Evolutionary conservation across 139 green algal species (phyloP).

Genomic region (Auxenochlorella pyrenoidosa): DNA sequence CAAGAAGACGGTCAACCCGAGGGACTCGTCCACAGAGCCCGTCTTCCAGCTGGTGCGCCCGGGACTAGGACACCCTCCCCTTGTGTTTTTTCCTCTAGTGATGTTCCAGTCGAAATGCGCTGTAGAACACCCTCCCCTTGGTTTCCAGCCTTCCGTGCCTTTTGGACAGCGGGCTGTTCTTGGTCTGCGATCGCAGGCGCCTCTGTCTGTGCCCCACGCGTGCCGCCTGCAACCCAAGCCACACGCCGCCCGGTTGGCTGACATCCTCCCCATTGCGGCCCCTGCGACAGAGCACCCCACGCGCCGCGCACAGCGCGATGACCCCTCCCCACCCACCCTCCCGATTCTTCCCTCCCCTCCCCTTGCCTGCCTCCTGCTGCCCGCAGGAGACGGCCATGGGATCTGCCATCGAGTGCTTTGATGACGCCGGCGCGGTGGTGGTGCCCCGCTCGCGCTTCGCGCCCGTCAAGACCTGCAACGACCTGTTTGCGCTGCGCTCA

Average conservation of each 20-base stretch:
- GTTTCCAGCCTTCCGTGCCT: no score
- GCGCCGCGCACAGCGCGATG: no score
- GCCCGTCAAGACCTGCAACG: slow-evolving; percentile 94
- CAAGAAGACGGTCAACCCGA: slow-evolving; percentile 94
- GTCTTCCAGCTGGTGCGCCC: slow-evolving; percentile 86
- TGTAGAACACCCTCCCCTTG: no score
- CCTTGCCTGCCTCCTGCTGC: not conserved
- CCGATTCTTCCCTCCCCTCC: not conserved
- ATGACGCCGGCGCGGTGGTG: slow-evolving; percentile 82
- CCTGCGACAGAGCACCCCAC: no score
- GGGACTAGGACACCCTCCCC: no score
- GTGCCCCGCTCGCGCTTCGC: slow-evolving; percentile 91
- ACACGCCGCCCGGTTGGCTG: no score
- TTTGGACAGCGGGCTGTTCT: no score
- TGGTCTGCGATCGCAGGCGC: no score
- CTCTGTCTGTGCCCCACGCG: no score
- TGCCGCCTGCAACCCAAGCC: no score
- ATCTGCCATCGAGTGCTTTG: slow-evolving; percentile 92
- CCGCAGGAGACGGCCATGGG: slow-evolving; percentile 41
- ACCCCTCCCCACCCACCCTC: no score
- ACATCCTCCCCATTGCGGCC: no score
- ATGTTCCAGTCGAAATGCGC: not conserved
- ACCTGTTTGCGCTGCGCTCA: slow-evolving; percentile 88
- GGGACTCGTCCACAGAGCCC: slow-evolving; percentile 68
- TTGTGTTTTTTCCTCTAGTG: not conserved